A percentile compares a stretch with the other conserved stretches of the same genome.
These are phyloP conservation scores for Elsinoe ampelina DNA, from an alignment of 2,329 filamentous ascomycete species.

Conservation along the genomic window DNA sequence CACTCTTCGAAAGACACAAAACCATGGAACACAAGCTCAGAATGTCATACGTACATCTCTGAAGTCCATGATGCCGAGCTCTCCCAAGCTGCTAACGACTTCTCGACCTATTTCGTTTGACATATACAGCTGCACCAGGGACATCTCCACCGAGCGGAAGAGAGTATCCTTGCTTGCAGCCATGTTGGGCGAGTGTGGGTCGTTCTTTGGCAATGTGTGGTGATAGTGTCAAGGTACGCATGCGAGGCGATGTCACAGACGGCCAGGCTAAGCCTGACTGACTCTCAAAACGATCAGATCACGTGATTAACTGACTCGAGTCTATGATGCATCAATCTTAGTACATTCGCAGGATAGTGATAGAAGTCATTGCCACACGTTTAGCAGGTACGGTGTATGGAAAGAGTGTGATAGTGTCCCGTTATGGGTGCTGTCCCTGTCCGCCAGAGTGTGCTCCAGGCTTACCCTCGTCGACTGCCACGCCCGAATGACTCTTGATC, in stretches of 20 bases:
- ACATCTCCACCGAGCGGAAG: constrained; percentile 99
- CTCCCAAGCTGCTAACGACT: constrained; percentile 90
- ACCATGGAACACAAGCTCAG: not conserved
- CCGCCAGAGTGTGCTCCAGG: not conserved
- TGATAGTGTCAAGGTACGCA: not conserved
- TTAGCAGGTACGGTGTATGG: too few species aligned
- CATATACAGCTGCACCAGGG: constrained; percentile 98
- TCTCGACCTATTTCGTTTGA: constrained; percentile 98
- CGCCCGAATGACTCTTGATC: constrained; percentile 51
- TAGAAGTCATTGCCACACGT: not conserved
- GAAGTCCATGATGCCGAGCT: constrained; percentile 94
- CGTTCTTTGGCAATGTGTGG: not conserved
- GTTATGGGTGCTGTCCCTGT: constrained; percentile 10
- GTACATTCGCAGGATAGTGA: not conserved
- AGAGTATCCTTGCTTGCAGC: constrained; percentile 70
- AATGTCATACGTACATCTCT: constrained; percentile 65
- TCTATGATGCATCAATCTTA: too few species aligned
- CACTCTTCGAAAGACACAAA: not conserved
- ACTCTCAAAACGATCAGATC: not conserved
- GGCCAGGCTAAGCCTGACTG: not conserved
- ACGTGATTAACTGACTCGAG: constrained; percentile 6
- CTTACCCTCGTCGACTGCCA: not conserved
- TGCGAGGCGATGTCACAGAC: constrained; percentile 13
- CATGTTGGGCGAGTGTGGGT: constrained; percentile 36
- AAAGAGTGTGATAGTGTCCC: too few species aligned